phyloP scores from a whole-genome alignment of 2,329 filamentous ascomycete species.

The Penicillium paneum region DNA sequence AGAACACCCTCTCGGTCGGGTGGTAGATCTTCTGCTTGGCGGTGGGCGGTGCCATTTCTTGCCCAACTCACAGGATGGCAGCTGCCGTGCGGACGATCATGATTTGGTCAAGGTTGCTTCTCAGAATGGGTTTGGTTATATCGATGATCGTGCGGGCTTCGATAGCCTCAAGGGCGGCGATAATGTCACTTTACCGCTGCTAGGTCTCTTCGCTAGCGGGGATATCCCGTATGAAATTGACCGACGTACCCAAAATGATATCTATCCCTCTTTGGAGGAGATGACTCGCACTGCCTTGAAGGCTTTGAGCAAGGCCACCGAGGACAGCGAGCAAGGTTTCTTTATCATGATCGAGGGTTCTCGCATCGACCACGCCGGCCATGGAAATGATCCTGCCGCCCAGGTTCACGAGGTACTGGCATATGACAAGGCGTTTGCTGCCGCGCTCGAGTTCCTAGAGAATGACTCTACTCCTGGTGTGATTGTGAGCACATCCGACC shows the following conservation, averaged over 20 bases:
- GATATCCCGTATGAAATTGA: slow-evolving; percentile 96
- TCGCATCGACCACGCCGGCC: slow-evolving; percentile 91
- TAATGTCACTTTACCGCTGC: slow-evolving; percentile 69
- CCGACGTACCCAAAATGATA: slow-evolving; percentile 69
- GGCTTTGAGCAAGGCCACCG: slow-evolving; percentile 75
- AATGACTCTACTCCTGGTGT: slow-evolving; percentile 68
- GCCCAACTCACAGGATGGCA: slow-evolving; percentile 73
- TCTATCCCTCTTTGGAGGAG: slow-evolving; percentile 85
- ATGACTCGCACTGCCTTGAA: slow-evolving; percentile 82
- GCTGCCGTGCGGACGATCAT: slow-evolving; percentile 75
- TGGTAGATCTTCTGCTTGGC: slow-evolving; percentile 89
- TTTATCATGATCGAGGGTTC: slow-evolving; percentile 99
- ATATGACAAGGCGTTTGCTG: slow-evolving; percentile 81
- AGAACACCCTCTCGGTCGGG: slow-evolving; percentile 77
- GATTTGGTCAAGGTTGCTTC: slow-evolving; percentile 72
- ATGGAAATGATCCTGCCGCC: slow-evolving; percentile 77
- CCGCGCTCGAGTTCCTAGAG: slow-evolving; percentile 80
- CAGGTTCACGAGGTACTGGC: slow-evolving; percentile 92
- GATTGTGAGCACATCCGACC: slow-evolving; percentile 87
- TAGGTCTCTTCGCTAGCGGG: slow-evolving; percentile 77
- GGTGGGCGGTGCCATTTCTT: slow-evolving; percentile 93
- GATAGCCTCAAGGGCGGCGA: slow-evolving; percentile 67
- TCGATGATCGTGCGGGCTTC: slow-evolving; percentile 69
- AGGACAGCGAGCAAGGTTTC: slow-evolving; percentile 84
- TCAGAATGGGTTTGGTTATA: slow-evolving; percentile 76